Evolutionary conservation across 768 basidiomycete genomes (phyloP).

Genomic region (Chlorophyllum brunneum): DNA sequence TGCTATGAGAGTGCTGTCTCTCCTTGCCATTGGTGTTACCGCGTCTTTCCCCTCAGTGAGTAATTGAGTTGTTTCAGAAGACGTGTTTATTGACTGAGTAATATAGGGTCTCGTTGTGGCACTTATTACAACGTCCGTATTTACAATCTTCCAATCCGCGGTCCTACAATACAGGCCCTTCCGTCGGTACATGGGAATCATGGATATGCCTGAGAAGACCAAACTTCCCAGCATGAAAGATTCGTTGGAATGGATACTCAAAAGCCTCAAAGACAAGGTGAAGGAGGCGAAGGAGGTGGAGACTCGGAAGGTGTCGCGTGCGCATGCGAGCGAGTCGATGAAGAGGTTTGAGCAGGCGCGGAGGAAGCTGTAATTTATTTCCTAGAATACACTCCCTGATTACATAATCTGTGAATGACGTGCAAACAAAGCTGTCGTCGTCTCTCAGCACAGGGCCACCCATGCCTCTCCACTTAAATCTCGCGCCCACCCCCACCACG

Average conservation of each 20-base stretch:
- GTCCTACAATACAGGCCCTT: constrained; percentile 40
- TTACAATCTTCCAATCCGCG: constrained; percentile 49
- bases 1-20: constrained; percentile 52
- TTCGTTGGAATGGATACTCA: not conserved
- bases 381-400: not conserved
- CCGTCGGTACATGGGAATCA: constrained; percentile 36
- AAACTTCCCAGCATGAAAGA: constrained; percentile 8
- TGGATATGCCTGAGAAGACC: constrained; percentile 25
- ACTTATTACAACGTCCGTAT: constrained; percentile 33
- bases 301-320: not conserved
- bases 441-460: no score
- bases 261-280: not conserved
- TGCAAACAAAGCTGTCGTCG: no score
- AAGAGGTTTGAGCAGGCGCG: constrained; percentile 7
- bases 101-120: constrained; percentile 39
- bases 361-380: constrained; percentile 6
- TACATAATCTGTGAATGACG: not conserved
- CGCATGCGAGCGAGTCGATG: constrained; percentile 5
- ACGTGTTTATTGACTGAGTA: not conserved
- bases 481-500: constrained; percentile 20
- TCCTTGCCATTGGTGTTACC: constrained; percentile 46
- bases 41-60: constrained; percentile 62
- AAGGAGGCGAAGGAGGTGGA: not conserved
- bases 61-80: constrained; percentile 10
- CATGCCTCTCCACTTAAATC: constrained; percentile 4